Percentiles rank a stretch among this genome's conserved stretches.
Conservation (phyloP, 2,329 filamentous ascomycete species). For the Trichoderma simmonsii region DNA sequence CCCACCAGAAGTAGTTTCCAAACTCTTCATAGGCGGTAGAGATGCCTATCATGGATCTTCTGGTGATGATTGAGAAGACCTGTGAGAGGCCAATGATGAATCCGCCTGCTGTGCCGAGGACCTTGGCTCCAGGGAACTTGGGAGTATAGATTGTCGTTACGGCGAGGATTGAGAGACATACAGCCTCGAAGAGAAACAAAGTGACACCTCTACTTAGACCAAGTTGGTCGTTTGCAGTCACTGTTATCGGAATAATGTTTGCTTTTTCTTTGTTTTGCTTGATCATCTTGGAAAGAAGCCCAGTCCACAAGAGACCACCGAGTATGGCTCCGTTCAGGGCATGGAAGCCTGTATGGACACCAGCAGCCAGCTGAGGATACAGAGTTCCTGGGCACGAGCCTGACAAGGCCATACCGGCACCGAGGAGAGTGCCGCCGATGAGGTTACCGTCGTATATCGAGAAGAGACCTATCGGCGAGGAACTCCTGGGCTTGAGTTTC, state of each 20-base stretch:
- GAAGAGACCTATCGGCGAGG: slow-evolving; percentile 52
- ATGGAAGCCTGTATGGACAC: slow-evolving; percentile 49
- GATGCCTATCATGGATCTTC: slow-evolving; percentile 56
- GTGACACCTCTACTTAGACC: slow-evolving; percentile 38
- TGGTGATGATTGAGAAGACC: slow-evolving; percentile 51
- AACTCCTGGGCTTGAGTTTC: slow-evolving; percentile 45
- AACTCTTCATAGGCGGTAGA: slow-evolving; percentile 61
- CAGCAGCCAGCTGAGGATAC: slow-evolving; percentile 56
- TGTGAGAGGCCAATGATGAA: slow-evolving; percentile 58
- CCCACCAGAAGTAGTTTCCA: slow-evolving; percentile 52
- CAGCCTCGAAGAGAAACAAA: slow-evolving; percentile 42
- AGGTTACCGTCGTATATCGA: slow-evolving; percentile 61
- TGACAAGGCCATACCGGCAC: slow-evolving; percentile 63
- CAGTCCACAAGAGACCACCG: slow-evolving; percentile 54
- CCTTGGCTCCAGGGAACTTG: slow-evolving; percentile 29
- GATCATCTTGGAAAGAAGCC: slow-evolving; percentile 38
- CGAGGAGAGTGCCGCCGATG: slow-evolving; percentile 59
- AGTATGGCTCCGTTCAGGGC: slow-evolving; percentile 53
- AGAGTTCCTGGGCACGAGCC: slow-evolving; percentile 65
- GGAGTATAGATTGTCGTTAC: slow-evolving; percentile 34
- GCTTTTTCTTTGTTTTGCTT: slow-evolving; percentile 28
- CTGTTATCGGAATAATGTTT: slow-evolving; percentile 27
- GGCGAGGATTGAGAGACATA: slow-evolving; percentile 41
- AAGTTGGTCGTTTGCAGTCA: slow-evolving; percentile 40
- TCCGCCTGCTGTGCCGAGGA: slow-evolving; percentile 53